These are phyloP conservation scores for Artemisia annua DNA, from an alignment of 129 eudicot species.

Conservation along the genomic window DNA sequence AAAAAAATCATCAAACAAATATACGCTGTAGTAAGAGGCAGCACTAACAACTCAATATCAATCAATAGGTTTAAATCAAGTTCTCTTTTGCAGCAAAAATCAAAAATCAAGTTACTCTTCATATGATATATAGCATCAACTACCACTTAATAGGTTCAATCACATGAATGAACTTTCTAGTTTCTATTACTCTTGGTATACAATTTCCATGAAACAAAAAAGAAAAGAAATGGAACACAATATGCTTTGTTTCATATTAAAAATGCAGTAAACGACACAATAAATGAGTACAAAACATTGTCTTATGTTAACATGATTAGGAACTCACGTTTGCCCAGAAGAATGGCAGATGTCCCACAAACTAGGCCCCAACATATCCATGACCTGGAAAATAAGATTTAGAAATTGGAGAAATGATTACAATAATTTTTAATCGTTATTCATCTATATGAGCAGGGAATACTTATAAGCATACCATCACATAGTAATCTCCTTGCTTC, in stretches of 20 bases:
- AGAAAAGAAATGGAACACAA: constrained; percentile 6
- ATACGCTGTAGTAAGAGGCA: too few species aligned
- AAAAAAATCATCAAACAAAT: not conserved
- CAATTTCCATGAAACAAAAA: not conserved
- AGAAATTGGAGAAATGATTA: not conserved
- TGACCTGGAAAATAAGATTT: constrained; percentile 46
- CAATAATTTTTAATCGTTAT: constrained; percentile 34
- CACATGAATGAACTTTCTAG: constrained; percentile 15
- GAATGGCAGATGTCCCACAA: constrained; percentile 90
- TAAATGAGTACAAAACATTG: not conserved
- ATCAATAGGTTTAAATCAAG: too few species aligned
- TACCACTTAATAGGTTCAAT: not conserved
- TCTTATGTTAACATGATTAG: constrained; percentile 7
- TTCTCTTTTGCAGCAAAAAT: too few species aligned
- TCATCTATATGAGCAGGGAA: constrained; percentile 22
- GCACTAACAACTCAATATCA: too few species aligned
- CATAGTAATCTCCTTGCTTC: constrained; percentile 84
- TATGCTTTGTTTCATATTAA: not conserved
- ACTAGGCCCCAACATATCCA: constrained; percentile 93
- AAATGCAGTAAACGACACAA: constrained; percentile 10
- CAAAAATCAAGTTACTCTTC: too few species aligned
- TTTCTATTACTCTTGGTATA: not conserved
- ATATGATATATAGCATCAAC: too few species aligned
- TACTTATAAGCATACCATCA: constrained; percentile 56
- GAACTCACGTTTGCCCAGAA: constrained; percentile 77